Evolutionary conservation across 768 basidiomycete genomes (phyloP), one percentile per base, ranked within the genome.

Genomic region (Tylopilus sp.): DNA sequence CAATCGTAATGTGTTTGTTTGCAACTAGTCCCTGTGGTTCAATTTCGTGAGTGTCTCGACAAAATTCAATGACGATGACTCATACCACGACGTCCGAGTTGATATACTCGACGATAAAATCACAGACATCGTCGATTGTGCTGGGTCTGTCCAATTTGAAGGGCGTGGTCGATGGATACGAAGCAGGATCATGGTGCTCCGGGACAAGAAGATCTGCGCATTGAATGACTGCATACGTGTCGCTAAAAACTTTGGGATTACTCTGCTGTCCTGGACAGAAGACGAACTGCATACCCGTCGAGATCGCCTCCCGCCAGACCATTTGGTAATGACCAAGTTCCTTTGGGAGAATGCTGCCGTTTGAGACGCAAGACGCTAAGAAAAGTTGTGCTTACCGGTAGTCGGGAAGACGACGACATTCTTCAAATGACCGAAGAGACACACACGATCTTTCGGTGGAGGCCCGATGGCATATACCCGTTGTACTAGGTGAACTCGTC

Each of bases 81-180:
- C 78, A 19, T 69, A 89, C 88, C 77, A 90, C 69, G 38, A 90
- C 79, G 61, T 92, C 89, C 0, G 89, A 89, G 56, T 88, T 79
- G 64, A 93, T 89, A 50, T 92, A 93, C 59, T 92, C 84, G 14
- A 90, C 82, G 22, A 93, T 73, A 59, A 93, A 92, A 52, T 92
- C 76, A 55, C 86, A 87, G 14, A 92, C 82, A 58, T 91, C 87
- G 1, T 84, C 74, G 6, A 89, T 78, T 0, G 76, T 81, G 50
- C 82, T 81, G 9, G 80, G 75, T 17, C 78, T 70, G 13, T 59
- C 61, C 21, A 85, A 67, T 4, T 64, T 68, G 40, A 67, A 70
- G 2, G 78, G 68, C 0, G 57, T 59, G 9, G 68, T 71, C 3
- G 76, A 40, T 2, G 68, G 53, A 59, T 91, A 89, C 4, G 69